Conservation (phyloP, 2,329 filamentous ascomycete species). For the Fusarium haematococcum region DNA sequence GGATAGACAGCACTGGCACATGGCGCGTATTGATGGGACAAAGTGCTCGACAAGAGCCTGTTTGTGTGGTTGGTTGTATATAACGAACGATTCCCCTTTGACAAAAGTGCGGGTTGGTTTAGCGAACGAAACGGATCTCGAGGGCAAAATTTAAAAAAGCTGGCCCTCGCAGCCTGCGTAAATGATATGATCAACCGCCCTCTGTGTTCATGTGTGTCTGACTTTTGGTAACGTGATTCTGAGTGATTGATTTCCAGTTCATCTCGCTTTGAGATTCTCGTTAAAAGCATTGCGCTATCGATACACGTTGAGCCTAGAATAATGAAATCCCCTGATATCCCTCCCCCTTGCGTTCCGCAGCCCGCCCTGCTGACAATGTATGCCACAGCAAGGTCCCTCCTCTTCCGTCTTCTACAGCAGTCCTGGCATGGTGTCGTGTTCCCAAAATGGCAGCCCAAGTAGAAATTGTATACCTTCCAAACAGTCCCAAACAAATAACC, state of each 20-base stretch:
- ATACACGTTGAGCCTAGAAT: constrained; percentile 16
- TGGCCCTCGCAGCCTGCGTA: not conserved
- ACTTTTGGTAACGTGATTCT: not conserved
- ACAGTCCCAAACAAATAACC: constrained; percentile 32
- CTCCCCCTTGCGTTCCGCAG: not conserved
- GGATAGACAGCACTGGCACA: constrained; percentile 13
- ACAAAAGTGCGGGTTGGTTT: constrained; percentile 7
- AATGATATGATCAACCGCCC: constrained; percentile 32
- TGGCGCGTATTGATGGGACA: constrained; percentile 22
- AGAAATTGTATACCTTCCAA: constrained; percentile 15
- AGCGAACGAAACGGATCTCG: constrained; percentile 11
- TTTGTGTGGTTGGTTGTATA: constrained; percentile 22
- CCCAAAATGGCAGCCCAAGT: not conserved
- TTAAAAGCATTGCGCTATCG: constrained; percentile 21
- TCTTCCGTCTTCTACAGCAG: constrained; percentile 20
- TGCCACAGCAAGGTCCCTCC: not conserved
- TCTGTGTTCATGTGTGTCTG: constrained; percentile 4
- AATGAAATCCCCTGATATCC: not conserved
- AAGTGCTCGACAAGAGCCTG: constrained; percentile 18
- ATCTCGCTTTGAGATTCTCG: constrained; percentile 16
- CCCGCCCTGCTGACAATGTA: not conserved
- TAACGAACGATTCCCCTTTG: not conserved
- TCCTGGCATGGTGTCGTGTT: constrained; percentile 1
- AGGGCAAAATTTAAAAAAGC: not conserved
- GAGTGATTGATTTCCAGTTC: constrained; percentile 8